phyloP scores from a whole-genome alignment of 208 protist genomes.

The Angomonas deanei region DNA sequence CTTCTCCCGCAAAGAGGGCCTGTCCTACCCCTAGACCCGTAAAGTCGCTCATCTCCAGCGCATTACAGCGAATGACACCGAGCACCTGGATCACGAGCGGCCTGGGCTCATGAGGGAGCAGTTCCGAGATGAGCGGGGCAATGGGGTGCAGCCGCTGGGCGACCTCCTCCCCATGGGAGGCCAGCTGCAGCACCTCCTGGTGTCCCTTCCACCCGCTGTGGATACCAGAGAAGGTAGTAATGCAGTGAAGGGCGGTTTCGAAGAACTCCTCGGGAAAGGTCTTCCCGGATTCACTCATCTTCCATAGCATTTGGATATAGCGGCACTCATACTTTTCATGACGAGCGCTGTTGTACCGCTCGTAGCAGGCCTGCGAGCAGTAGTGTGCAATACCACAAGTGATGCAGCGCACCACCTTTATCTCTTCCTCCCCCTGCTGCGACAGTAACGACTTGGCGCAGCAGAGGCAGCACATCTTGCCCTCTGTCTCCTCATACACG shows the following conservation, averaged over 20 bases:
- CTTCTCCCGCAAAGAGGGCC: slow-evolving; percentile 18
- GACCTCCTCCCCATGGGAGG: slow-evolving; percentile 54
- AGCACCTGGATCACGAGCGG: slow-evolving; percentile 32
- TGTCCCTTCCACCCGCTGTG: slow-evolving; percentile 25
- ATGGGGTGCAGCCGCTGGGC: slow-evolving; percentile 51
- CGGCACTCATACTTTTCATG: slow-evolving; percentile 70
- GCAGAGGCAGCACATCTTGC: slow-evolving; percentile 37
- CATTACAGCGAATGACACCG: slow-evolving; percentile 76
- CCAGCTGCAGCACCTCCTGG: slow-evolving; percentile 35
- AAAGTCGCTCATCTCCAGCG: slow-evolving; percentile 53
- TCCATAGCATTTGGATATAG: slow-evolving; percentile 33
- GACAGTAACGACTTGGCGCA: slow-evolving; percentile 30
- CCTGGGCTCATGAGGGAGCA: slow-evolving; percentile 22
- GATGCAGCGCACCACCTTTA: slow-evolving; percentile 15
- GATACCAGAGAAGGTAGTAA: slow-evolving; percentile 62
- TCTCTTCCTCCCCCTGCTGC: slow-evolving; percentile 1
- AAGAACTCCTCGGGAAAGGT: slow-evolving; percentile 53
- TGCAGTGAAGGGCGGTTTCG: slow-evolving; percentile 56
- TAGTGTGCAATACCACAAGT: slow-evolving; percentile 47
- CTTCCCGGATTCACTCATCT: slow-evolving; percentile 40
- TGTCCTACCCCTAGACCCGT: slow-evolving; percentile 68
- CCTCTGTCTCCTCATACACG: slow-evolving; percentile 46
- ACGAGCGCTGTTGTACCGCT: slow-evolving; percentile 22
- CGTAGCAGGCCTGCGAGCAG: slow-evolving; percentile 49
- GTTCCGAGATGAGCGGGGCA: slow-evolving; percentile 30